Percentiles rank a stretch among this genome's conserved stretches.
Evolutionary conservation across 768 basidiomycete species (phyloP).

Genomic region (Tricholoma bakamatsutake): DNA sequence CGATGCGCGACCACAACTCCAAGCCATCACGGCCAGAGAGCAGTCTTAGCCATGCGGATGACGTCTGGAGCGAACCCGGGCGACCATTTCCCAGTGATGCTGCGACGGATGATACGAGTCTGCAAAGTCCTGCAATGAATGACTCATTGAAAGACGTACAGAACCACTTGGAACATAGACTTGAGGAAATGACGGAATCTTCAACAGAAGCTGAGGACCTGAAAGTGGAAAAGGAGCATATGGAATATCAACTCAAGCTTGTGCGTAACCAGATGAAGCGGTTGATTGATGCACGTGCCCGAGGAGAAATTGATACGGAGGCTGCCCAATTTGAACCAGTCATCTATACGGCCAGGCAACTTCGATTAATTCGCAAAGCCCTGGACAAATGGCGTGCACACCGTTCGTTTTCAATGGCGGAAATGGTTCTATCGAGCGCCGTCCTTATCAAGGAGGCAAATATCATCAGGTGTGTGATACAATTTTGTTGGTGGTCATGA

Average conservation of each 20-base stretch:
- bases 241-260: conserved; percentile 81
- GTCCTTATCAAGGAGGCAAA: conserved; percentile 92
- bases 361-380: conserved; percentile 77
- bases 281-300: conserved; percentile 67
- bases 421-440: conserved; percentile 78
- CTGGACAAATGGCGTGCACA: conserved; percentile 83
- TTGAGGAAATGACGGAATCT: conserved; percentile 50
- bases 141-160: conserved; percentile 66
- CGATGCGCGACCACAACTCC: conserved; percentile 73
- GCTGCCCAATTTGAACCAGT: conserved; percentile 68
- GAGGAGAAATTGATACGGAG: conserved; percentile 67
- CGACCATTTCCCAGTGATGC: conserved; percentile 73
- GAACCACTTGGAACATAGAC: conserved; percentile 66
- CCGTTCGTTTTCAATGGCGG: conserved; percentile 88
- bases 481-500: not conserved
- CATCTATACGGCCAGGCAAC: conserved; percentile 76
- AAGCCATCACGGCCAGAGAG: conserved; percentile 81
- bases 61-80: conserved; percentile 87
- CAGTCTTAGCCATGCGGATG: conserved; percentile 80
- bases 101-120: conserved; percentile 82
- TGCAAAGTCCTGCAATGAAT: conserved; percentile 65
- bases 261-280: conserved; percentile 81
- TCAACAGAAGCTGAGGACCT: conserved; percentile 75
- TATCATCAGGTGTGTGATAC: conserved; percentile 66
- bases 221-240: conserved; percentile 87